Evolutionary conservation across 2,329 filamentous ascomycete genomes (phyloP).

Genomic region (Camptophora hylomeconis): DNA sequence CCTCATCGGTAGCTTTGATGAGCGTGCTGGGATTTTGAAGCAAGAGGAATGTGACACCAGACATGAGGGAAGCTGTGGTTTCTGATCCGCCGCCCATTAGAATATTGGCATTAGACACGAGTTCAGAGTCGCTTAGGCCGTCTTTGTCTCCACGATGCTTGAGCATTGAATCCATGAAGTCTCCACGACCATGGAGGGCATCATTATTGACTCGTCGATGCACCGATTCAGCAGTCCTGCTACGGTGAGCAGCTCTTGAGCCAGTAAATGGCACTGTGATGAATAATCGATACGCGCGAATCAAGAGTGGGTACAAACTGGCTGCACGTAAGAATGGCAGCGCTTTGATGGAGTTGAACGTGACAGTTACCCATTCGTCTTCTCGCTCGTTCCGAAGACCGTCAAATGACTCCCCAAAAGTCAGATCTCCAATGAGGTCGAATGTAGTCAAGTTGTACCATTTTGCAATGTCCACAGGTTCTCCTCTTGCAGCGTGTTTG

Average conservation of each 20-base stretch:
- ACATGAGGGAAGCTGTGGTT: constrained; percentile 33
- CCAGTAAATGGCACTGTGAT: constrained; percentile 1
- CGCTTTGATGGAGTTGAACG: constrained; percentile 13
- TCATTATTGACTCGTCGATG: constrained; percentile 1
- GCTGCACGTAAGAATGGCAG: constrained; percentile 8
- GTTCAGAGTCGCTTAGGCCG: constrained; percentile 19
- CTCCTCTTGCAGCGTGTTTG: not conserved
- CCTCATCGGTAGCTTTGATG: constrained; percentile 25
- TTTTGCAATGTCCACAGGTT: constrained; percentile 6
- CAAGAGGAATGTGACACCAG: constrained; percentile 30
- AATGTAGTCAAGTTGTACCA: constrained; percentile 15
- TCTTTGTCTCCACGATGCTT: constrained; percentile 5
- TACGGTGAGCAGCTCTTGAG: not conserved
- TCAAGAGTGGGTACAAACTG: constrained; percentile 3
- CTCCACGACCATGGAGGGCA: constrained; percentile 2
- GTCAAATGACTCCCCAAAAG: constrained; percentile 18
- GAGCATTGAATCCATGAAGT: constrained; percentile 10
- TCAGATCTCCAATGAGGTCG: constrained; percentile 16
- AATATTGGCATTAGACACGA: constrained; percentile 22
- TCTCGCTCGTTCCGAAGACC: constrained; percentile 16
- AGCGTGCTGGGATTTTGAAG: constrained; percentile 22
- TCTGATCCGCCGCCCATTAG: constrained; percentile 31
- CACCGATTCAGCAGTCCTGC: not conserved
- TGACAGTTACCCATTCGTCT: constrained; percentile 18
- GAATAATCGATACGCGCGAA: not conserved